These are phyloP conservation scores for Pulveroboletus ravenelii DNA, from an alignment of 768 basidiomycete species.

Conservation along the genomic window DNA sequence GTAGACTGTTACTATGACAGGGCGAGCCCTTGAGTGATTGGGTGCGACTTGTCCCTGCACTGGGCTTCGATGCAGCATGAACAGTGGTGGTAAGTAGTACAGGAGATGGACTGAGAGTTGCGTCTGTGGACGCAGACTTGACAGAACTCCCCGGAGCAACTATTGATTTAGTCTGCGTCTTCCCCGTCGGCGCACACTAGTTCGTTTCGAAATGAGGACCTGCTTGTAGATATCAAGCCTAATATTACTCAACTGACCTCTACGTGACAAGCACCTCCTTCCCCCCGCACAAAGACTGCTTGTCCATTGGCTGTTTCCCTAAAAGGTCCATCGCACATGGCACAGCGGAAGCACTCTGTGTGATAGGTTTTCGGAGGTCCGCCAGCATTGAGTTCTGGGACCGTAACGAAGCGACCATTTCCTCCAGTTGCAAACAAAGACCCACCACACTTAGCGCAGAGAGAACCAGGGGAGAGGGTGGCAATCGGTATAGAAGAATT, in stretches of 20 bases:
- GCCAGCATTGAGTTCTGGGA: constrained; percentile 46
- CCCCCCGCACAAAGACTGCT: constrained; percentile 65
- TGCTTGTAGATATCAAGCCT: neutral
- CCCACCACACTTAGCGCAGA: constrained; percentile 57
- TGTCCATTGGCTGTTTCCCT: constrained; percentile 57
- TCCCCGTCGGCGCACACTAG: constrained; percentile 44
- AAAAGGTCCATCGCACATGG: constrained; percentile 59
- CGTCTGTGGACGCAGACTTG: constrained; percentile 11
- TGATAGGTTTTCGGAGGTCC: constrained; percentile 62
- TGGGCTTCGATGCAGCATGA: constrained; percentile 5
- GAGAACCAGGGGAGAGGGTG: constrained; percentile 36
- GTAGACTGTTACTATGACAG: constrained; percentile 8
- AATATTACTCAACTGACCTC: constrained; percentile 34
- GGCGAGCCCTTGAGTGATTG: constrained; percentile 13
- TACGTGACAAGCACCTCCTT: constrained; percentile 64
- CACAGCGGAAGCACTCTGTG: constrained; percentile 70
- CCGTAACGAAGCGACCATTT: constrained; percentile 65
- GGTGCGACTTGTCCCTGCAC: constrained; percentile 1
- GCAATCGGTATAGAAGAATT: constrained; percentile 29
- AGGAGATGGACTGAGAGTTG: constrained; percentile 16
- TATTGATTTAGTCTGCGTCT: constrained; percentile 13
- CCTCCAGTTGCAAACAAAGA: constrained; percentile 54
- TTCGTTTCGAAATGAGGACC: constrained; percentile 5
- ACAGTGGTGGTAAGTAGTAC: constrained; percentile 17
- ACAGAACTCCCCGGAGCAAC: constrained; percentile 1